Conservation (phyloP, 2,329 filamentous ascomycete species). For the Boeremia lycopersici region DNA sequence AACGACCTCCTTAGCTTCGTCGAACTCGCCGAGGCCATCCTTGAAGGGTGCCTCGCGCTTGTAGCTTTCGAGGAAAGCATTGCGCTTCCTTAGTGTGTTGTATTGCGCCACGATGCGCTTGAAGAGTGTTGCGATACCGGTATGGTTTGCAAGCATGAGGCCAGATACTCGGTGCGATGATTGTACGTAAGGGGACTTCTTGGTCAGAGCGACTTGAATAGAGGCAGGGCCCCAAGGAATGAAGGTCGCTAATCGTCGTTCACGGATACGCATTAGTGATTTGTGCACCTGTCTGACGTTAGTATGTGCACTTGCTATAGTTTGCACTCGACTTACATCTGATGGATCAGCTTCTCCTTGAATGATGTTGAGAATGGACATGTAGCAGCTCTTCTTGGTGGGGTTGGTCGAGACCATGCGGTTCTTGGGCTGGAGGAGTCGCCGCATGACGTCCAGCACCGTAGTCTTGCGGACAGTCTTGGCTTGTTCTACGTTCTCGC, state of each 20-base stretch:
- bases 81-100: constrained; percentile 91
- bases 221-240: constrained; percentile 98
- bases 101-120: constrained; percentile 93
- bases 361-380: constrained; percentile 98
- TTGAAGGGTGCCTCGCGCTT: constrained; percentile 94
- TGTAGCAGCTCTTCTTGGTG: constrained; percentile 97
- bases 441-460: constrained; percentile 95
- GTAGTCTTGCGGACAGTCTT: constrained; percentile 99
- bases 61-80: constrained; percentile 95
- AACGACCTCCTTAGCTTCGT: constrained; percentile 91
- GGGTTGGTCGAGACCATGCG: constrained; percentile 97
- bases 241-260: constrained; percentile 91
- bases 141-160: constrained; percentile 97
- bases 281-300: constrained; percentile 73
- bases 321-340: constrained; percentile 62
- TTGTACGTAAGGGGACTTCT: constrained; percentile 93
- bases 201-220: constrained; percentile 95
- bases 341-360: constrained; percentile 98
- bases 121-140: constrained; percentile 95
- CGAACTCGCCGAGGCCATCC: constrained; percentile 91
- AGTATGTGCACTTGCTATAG: constrained; percentile 8
- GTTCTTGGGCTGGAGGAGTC: constrained; percentile 95
- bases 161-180: constrained; percentile 95
- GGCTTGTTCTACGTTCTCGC: constrained; percentile 93
- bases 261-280: constrained; percentile 92